Percentiles rank a stretch among this genome's conserved stretches.
These are phyloP conservation scores for Phytophthora quininea DNA, from an alignment of 352 stramenopile species.

Conservation along the genomic window DNA sequence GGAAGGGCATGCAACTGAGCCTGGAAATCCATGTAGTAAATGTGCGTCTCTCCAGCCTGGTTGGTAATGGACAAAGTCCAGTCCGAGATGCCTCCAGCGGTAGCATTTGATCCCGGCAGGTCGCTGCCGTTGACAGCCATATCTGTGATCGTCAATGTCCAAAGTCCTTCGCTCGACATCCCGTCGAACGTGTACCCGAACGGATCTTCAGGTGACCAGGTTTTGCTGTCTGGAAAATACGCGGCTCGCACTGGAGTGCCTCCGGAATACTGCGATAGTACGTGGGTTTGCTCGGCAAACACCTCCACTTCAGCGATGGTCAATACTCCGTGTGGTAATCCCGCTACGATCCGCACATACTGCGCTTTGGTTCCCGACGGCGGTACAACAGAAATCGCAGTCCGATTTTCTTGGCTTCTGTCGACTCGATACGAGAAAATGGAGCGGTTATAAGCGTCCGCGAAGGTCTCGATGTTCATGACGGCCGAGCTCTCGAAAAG, in stretches of 20 bases:
- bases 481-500: conserved; percentile 66
- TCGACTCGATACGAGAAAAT: conserved; percentile 57
- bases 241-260: conserved; percentile 56
- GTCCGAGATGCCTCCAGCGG: conserved; percentile 68
- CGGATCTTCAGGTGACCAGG: conserved; percentile 72
- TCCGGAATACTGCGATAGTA: conserved; percentile 63
- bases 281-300: conserved; percentile 56
- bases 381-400: conserved; percentile 52
- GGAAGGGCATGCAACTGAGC: conserved; percentile 68
- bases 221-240: conserved; percentile 50
- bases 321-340: conserved; percentile 43
- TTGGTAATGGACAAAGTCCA: conserved; percentile 77
- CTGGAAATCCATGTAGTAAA: conserved; percentile 76
- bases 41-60: conserved; percentile 47
- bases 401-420: conserved; percentile 21
- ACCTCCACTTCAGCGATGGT: conserved; percentile 82
- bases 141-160: conserved; percentile 67
- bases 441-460: conserved; percentile 48
- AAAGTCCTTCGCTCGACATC: conserved; percentile 57
- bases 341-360: conserved; percentile 66
- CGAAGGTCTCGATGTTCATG: conserved; percentile 67
- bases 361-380: conserved; percentile 53
- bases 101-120: conserved; percentile 22
- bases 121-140: conserved; percentile 14
- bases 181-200: conserved; percentile 56